Percentiles rank a stretch among this genome's conserved stretches.
Conservation (phyloP, 2,329 filamentous ascomycete genomes). For the Pestalotiopsis sp. region DNA sequence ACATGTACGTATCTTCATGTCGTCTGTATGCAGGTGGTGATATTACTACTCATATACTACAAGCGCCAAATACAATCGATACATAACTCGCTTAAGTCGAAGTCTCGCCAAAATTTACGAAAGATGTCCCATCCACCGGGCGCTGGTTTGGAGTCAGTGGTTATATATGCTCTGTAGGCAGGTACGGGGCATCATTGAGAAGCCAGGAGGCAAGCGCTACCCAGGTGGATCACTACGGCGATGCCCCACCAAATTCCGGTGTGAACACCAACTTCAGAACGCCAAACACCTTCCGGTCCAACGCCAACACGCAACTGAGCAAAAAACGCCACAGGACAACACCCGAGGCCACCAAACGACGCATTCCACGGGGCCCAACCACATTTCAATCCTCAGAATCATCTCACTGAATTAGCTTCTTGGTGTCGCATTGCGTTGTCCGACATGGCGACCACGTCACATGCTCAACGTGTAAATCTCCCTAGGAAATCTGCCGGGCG, state of each 20-base stretch:
- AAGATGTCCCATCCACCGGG: too few species aligned
- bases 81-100: too few species aligned
- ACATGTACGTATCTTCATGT: too few species aligned
- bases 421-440: neutral
- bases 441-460: neutral
- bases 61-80: too few species aligned
- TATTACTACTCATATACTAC: too few species aligned
- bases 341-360: neutral
- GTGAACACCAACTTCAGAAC: slow-evolving; percentile 4
- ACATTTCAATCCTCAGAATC: neutral
- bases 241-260: neutral
- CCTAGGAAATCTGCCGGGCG: neutral
- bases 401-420: neutral
- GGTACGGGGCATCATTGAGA: too few species aligned
- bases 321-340: neutral
- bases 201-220: neutral
- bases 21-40: too few species aligned
- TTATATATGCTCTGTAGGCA: too few species aligned
- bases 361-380: neutral
- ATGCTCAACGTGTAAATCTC: neutral
- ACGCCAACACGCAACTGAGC: neutral
- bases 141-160: too few species aligned
- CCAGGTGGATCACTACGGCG: neutral
- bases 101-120: too few species aligned
- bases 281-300: neutral